These are phyloP conservation scores for Mycena venus DNA, from an alignment of 768 basidiomycete genomes.

Conservation along the genomic window DNA sequence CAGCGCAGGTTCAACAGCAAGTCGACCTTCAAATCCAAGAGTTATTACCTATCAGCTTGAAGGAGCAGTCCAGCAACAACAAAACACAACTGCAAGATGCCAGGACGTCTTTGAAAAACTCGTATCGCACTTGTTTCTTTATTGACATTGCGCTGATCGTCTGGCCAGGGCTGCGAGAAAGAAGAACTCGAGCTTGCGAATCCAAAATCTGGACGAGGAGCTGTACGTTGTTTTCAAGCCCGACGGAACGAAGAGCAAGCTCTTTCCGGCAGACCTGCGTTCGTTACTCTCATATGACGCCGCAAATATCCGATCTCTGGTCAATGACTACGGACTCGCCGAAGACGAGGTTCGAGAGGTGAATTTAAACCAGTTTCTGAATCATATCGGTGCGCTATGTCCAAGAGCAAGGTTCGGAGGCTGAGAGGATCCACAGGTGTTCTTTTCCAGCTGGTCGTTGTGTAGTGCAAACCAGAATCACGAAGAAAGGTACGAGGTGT, in stretches of 20 bases:
- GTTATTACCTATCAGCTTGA: slow-evolving; percentile 62
- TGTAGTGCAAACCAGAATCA: not conserved
- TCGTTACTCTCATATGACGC: slow-evolving; percentile 67
- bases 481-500: too few relatives aligned
- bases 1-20: slow-evolving; percentile 57
- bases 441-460: slow-evolving; percentile 29
- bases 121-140: slow-evolving; percentile 49
- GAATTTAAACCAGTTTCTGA: slow-evolving; percentile 70
- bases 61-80: slow-evolving; percentile 59
- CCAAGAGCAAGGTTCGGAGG: not conserved
- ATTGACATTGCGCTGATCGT: not conserved
- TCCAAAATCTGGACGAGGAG: slow-evolving; percentile 56
- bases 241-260: slow-evolving; percentile 51
- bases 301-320: slow-evolving; percentile 54
- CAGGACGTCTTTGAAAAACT: slow-evolving; percentile 62
- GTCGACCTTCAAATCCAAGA: slow-evolving; percentile 63
- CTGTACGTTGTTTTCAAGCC: slow-evolving; percentile 61
- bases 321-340: slow-evolving; percentile 61
- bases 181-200: slow-evolving; percentile 59
- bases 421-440: slow-evolving; percentile 17
- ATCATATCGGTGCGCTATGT: slow-evolving; percentile 62
- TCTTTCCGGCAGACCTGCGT: slow-evolving; percentile 52
- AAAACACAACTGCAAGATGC: slow-evolving; percentile 58
- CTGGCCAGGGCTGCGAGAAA: slow-evolving; percentile 60
- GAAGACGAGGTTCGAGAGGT: slow-evolving; percentile 55